Evolutionary conservation across 495 filamentous ascomycete genomes (phyloP), one percentile per base, ranked within the genome.

Genomic region (Hypoxylon fuscum): DNA sequence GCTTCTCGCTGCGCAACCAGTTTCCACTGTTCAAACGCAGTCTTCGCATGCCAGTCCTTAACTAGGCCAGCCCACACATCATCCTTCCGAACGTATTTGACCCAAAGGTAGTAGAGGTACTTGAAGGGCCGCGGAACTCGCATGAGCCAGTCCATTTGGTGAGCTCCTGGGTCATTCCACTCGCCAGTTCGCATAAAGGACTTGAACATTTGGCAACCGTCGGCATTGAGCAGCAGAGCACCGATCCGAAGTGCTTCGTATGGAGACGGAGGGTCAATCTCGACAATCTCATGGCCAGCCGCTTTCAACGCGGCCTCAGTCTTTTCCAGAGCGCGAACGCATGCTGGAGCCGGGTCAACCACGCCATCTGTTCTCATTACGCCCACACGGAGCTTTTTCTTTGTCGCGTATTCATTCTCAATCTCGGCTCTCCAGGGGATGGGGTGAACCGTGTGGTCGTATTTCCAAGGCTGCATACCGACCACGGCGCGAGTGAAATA

Each of bases 381-480:
- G 1, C 93, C 95, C 23, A 97, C 83, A 18, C 83, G 84, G 45
- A 96, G 77, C 56, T 76, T 85, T 71, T 82, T 84, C 59, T 80
- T 82, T 37, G 81, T 79, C 55, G 77, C 77, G 56, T 83, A 87
- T 42, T 89, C 83, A 17, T 77, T 68, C 56, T 85, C 82, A 4
- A 87, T 68, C 2, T 86, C 79, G 9, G 74, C 73, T 49, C 90
- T 79, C 95, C 95, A 98, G 6, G 83, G 75, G 20, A 98, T 82
- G 1, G 95, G 93, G 70, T 95, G 91, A 1, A 93, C 92, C 1
- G 83, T 87, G 50, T 91, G 84, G 64, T 98, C 95, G 68, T 96
- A 96, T 59, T 84, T 87, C 95, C 95, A 98, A 0, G 93, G 93
- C 76, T 90, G 74, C 91, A 96, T 96, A 15, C 83, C 76, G 34